Conservation (phyloP, 306 rosid genomes). For the Quercus gilva region DNA sequence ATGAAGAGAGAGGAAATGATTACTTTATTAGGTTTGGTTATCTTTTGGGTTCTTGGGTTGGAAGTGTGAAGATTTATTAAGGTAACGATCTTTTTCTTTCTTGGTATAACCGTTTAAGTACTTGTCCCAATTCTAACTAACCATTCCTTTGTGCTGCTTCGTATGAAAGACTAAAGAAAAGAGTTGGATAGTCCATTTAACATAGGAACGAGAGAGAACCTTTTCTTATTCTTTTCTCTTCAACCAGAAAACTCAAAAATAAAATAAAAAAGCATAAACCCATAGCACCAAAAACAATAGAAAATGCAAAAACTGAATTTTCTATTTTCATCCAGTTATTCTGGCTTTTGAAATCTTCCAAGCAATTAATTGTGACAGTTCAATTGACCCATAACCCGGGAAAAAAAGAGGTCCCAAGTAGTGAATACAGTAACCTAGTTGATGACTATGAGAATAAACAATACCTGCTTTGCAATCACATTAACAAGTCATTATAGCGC, state of each 20-base stretch:
- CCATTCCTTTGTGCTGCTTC: neutral
- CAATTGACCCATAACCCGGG: neutral
- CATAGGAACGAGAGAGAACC: neutral
- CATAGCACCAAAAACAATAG: too few species aligned
- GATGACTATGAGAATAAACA: neutral
- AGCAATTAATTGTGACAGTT: neutral
- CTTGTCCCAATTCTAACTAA: constrained; percentile 35
- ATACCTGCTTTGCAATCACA: neutral
- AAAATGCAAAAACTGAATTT: too few species aligned
- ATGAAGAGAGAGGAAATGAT: constrained; percentile 37
- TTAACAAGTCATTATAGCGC: neutral
- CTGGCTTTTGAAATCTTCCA: neutral
- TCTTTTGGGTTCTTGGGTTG: constrained; percentile 35
- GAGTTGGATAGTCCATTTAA: neutral
- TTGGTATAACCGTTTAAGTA: constrained; percentile 21
- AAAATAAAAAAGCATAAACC: neutral
- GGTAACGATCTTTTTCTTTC: constrained; percentile 37
- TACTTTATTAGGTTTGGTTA: constrained; percentile 40
- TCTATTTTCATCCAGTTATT: neutral
- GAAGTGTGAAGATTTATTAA: constrained; percentile 36
- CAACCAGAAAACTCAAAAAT: neutral
- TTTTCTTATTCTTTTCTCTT: neutral
- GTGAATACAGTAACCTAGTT: neutral
- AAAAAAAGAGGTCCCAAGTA: neutral
- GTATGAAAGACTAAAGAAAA: constrained; percentile 3